Evolutionary conservation across 106 monocot species (phyloP), one percentile per base, ranked within the genome.

Genomic region (Posidonia australis): DNA sequence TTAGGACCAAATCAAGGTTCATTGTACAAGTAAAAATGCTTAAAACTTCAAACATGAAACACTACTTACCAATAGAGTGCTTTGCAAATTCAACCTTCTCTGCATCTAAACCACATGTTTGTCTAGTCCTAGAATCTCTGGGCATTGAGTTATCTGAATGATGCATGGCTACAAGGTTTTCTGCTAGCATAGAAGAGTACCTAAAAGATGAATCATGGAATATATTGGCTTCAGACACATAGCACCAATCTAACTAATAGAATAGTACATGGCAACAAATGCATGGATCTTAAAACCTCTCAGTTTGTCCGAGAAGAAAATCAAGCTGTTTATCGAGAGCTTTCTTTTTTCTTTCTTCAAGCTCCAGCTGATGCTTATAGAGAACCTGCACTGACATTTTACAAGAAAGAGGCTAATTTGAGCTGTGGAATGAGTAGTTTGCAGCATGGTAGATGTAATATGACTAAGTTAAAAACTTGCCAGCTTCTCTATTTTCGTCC

Each of bases 221-320:
- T 13, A 43, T 41, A 61, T 1, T 14, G 9, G 7, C 17, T 36
- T 43, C 18, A 41, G 32, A 17, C 42, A 44, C 13, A 36, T 42
- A 43, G 10, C 21, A 20, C 4, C 28, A 61, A 61, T 20, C 36
- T 41, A 61, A 61, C 42, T 21, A 43, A 17, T 23, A 61, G n/a
- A 42, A 43, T 13, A 42, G 27, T 16, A 61, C 12, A 42, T 2
- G 31, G 12, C 25, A 70, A 48, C 47, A 0, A 14, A 52, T 9
- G 36, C 36, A 22, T 63, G 7, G 0, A n/a, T 44, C 11, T 30
- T 56, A n/a, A 23, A 44, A 91, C 98, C 98, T 98, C 76, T 98
- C 98, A 57, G 98, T 98, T 69, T 98, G 98, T 20, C 87, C 98
- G 56, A 98, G 77, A 77, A 98, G 98, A 80, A 91, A 98, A 73